These are phyloP conservation scores for Sodiomyces alkalinus DNA, from an alignment of 2,329 filamentous ascomycete species.

Conservation along the genomic window DNA sequence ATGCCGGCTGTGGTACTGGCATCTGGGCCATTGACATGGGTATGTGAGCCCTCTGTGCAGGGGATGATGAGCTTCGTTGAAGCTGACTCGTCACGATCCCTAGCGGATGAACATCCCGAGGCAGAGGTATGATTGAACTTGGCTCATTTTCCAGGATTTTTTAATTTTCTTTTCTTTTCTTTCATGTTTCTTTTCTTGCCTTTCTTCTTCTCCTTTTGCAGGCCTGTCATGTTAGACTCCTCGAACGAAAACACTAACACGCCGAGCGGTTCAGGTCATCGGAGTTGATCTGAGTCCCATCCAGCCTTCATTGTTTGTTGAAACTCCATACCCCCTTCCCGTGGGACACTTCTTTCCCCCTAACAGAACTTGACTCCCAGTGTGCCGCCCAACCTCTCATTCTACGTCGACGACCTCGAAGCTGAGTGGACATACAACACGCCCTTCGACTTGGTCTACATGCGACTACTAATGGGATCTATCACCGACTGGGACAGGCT, in stretches of 20 bases:
- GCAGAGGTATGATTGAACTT: constrained; percentile 10
- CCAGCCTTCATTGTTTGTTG: constrained; percentile 18
- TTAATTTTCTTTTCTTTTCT: rapidly evolving
- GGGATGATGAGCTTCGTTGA: too few relatives aligned
- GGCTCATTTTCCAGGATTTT: too few relatives aligned
- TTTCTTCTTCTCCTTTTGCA: too few relatives aligned
- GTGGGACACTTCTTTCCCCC: too few relatives aligned
- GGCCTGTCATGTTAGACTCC: too few relatives aligned
- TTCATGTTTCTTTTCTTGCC: too few relatives aligned
- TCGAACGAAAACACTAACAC: too few relatives aligned
- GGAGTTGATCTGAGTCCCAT: constrained; percentile 28
- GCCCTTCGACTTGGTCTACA: constrained; percentile 25
- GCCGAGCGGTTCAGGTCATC: constrained; percentile 13
- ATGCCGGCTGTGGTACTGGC: constrained; percentile 34
- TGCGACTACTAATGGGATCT: constrained; percentile 21
- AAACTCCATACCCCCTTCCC: too few relatives aligned
- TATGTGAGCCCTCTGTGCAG: too few relatives aligned
- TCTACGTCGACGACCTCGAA: constrained; percentile 28
- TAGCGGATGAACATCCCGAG: constrained; percentile 16
- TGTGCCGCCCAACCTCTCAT: constrained; percentile 33
- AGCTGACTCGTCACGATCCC: too few relatives aligned
- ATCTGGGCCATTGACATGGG: constrained; percentile 30
- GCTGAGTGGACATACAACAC: constrained; percentile 22
- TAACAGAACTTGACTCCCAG: neutral
- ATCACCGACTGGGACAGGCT: constrained; percentile 21